Conservation (phyloP, 2,329 filamentous ascomycete genomes). For the Paraphoma chrysanthemicola region DNA sequence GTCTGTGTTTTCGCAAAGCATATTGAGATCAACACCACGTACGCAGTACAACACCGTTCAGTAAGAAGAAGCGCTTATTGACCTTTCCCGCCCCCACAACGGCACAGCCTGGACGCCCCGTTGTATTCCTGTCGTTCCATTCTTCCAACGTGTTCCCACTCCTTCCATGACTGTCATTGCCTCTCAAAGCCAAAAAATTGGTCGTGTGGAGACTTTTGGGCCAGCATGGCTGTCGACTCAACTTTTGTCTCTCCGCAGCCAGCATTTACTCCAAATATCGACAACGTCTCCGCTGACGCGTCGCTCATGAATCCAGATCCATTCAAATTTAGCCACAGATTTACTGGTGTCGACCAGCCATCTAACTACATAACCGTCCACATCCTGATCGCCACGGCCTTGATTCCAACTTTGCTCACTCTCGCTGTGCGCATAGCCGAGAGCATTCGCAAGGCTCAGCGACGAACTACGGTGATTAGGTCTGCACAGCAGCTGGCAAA, state of each 20-base stretch:
- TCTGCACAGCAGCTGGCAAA: neutral
- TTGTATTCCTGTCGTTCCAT: too few relatives aligned
- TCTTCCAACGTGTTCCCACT: too few relatives aligned
- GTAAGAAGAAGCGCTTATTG: too few relatives aligned
- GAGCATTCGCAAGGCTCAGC: neutral
- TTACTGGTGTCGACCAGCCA: constrained; percentile 53
- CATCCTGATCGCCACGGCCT: neutral
- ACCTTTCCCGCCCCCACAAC: too few relatives aligned
- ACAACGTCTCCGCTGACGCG: neutral
- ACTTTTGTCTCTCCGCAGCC: neutral
- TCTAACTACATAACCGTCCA: constrained; percentile 49
- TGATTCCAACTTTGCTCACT: neutral
- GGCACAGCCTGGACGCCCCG: too few relatives aligned
- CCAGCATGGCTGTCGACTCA: neutral
- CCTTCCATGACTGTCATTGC: too few relatives aligned
- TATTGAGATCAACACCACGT: too few relatives aligned
- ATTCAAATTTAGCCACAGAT: constrained; percentile 47
- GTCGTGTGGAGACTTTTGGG: neutral
- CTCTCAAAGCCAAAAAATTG: too few relatives aligned
- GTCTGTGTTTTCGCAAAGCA: too few relatives aligned
- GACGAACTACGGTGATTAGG: neutral
- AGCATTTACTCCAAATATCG: neutral
- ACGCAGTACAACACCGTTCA: too few relatives aligned
- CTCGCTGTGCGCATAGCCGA: neutral
- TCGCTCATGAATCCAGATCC: constrained; percentile 18